Percentiles rank a stretch among this genome's conserved stretches.
These are phyloP conservation scores for Citrullus colocynthis DNA, from an alignment of 306 rosid species.

Conservation along the genomic window DNA sequence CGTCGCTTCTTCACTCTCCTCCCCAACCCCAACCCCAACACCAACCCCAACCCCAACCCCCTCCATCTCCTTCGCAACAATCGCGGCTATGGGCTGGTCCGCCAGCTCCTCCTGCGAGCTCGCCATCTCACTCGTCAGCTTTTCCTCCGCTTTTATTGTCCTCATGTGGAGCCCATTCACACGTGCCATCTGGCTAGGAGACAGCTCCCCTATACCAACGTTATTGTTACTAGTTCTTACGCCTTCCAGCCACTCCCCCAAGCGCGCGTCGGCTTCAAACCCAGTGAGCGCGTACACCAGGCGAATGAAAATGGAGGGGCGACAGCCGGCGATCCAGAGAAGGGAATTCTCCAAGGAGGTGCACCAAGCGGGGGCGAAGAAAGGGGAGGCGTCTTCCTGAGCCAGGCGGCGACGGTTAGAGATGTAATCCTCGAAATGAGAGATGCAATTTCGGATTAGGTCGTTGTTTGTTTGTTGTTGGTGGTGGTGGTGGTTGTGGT, in stretches of 20 bases:
- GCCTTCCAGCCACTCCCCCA: neutral
- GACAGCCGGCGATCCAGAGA: conserved; percentile 27
- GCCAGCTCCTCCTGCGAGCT: conserved; percentile 22
- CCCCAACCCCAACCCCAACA: neutral
- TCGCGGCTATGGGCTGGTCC: conserved; percentile 17
- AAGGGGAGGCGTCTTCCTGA: neutral
- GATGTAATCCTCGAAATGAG: conserved; percentile 19
- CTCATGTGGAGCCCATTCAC: conserved; percentile 9
- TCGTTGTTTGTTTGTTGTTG: neutral
- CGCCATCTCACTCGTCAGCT: conserved; percentile 10
- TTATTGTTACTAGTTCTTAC: neutral
- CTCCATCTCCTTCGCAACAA: neutral
- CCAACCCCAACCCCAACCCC: too few species aligned
- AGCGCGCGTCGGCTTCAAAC: neutral
- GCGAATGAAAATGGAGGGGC: conserved; percentile 25
- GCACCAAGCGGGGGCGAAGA: conserved; percentile 23
- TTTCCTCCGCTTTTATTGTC: conserved; percentile 21
- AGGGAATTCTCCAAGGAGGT: conserved; percentile 24
- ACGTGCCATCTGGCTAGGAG: neutral
- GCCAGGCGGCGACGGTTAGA: conserved; percentile 7
- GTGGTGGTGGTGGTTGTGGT: neutral
- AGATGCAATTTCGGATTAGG: neutral
- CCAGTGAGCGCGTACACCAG: conserved; percentile 10
- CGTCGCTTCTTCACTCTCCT: conserved; percentile 4
- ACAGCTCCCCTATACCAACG: neutral